phyloP scores from a whole-genome alignment of 1,139 yeast species.

The Yamadazyma atmosphaerica region DNA sequence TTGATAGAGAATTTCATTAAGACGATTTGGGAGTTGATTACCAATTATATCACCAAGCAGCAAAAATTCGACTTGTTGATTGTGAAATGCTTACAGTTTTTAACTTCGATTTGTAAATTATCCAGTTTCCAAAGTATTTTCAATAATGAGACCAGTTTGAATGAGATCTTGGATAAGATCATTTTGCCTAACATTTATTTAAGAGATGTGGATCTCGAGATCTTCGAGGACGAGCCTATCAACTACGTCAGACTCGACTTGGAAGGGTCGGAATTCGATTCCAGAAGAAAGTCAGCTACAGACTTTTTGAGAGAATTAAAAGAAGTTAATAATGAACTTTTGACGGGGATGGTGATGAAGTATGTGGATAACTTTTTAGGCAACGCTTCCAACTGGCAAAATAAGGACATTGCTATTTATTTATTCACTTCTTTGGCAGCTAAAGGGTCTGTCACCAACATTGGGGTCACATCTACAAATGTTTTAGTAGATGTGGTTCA shows the following conservation, averaged over 20 bases:
- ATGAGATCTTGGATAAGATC: conserved; percentile 77
- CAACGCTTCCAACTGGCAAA: conserved; percentile 68
- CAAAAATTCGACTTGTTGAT: conserved; percentile 83
- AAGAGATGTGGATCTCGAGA: conserved; percentile 84
- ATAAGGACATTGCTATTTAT: conserved; percentile 84
- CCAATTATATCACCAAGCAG: conserved; percentile 59
- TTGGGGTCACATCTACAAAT: conserved; percentile 90
- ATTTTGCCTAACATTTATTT: conserved; percentile 85
- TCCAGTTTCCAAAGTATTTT: conserved; percentile 62
- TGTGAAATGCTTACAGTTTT: conserved; percentile 75
- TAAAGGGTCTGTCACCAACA: conserved; percentile 79
- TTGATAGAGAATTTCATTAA: conserved; percentile 78
- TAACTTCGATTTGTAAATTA: conserved; percentile 78
- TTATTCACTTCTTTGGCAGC: conserved; percentile 88
- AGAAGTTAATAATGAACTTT: conserved; percentile 70
- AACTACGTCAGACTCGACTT: conserved; percentile 88
- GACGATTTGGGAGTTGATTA: conserved; percentile 77
- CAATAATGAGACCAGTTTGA: conserved; percentile 64
- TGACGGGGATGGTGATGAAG: conserved; percentile 74
- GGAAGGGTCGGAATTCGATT: conserved; percentile 93
- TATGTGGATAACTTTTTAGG: conserved; percentile 71
- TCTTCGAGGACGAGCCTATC: conserved; percentile 96
- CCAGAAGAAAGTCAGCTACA: conserved; percentile 88
- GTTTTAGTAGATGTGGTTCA: conserved; percentile 80
- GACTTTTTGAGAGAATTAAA: conserved; percentile 88